A percentile compares a stretch with the other conserved stretches of the same genome.
phyloP scores from a whole-genome alignment of 768 basidiomycete genomes.

The Trametes punicea region DNA sequence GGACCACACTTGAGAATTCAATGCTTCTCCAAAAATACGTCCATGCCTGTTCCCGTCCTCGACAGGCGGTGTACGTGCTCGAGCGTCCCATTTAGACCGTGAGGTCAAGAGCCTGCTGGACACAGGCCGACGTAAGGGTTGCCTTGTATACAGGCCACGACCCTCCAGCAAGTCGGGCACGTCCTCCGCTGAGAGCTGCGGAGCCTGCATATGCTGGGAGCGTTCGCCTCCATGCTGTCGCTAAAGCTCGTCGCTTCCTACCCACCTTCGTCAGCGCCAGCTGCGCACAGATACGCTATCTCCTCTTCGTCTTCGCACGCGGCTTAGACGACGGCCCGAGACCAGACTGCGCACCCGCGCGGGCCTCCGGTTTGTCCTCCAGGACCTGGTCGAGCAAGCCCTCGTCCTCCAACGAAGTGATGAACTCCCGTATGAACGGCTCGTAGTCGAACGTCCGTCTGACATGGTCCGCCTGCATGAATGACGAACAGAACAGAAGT shows the following conservation, averaged over 20 bases:
- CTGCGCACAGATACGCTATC: not conserved
- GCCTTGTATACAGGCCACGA: not conserved
- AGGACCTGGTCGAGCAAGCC: slow-evolving; percentile 45
- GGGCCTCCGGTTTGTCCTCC: slow-evolving; percentile 18
- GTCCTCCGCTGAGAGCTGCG: not conserved
- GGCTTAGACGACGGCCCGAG: slow-evolving; percentile 1
- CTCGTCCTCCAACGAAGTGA: slow-evolving; percentile 41
- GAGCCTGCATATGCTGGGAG: not conserved
- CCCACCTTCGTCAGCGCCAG: not conserved
- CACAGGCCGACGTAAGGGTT: not conserved
- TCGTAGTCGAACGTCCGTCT: slow-evolving; percentile 64
- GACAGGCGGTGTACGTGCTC: not conserved
- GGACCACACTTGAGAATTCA: too few relatives aligned
- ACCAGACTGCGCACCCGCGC: not conserved
- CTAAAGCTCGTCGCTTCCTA: not conserved
- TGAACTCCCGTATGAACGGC: slow-evolving; percentile 51
- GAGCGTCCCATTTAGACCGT: slow-evolving; percentile 1
- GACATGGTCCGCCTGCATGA: slow-evolving; percentile 48
- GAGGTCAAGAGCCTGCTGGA: not conserved
- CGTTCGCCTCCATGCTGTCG: not conserved
- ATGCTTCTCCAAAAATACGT: not conserved
- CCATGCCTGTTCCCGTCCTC: not conserved
- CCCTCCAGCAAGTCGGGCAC: not conserved
- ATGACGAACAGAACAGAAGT: not conserved
- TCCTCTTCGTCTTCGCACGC: not conserved